phyloP scores from a whole-genome alignment of 1,139 yeast genomes.

The Pichia sp. region DNA sequence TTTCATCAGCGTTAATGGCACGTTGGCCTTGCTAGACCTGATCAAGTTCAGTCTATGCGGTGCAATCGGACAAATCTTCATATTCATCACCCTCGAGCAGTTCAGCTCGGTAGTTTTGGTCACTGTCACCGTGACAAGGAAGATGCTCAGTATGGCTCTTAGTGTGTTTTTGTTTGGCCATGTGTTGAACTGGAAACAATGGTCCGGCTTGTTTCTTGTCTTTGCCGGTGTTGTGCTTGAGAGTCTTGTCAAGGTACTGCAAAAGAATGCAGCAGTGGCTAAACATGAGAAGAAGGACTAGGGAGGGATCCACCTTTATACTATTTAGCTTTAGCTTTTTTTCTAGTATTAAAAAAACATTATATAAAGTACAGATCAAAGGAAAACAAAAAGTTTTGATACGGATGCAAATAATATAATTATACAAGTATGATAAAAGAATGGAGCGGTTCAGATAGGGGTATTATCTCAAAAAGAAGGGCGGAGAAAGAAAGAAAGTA shows the following conservation, averaged over 20 bases:
- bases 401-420: not conserved
- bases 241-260: slow-evolving; percentile 43
- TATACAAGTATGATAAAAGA: not conserved
- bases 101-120: slow-evolving; percentile 83
- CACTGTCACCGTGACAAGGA: slow-evolving; percentile 92
- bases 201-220: slow-evolving; percentile 75
- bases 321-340: not conserved
- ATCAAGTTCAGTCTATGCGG: slow-evolving; percentile 73
- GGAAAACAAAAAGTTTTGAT: not conserved
- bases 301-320: not conserved
- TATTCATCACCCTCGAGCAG: slow-evolving; percentile 74
- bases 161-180: slow-evolving; percentile 88
- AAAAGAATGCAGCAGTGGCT: slow-evolving; percentile 13
- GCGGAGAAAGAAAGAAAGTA: not conserved
- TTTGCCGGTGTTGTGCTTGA: slow-evolving; percentile 79
- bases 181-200: slow-evolving; percentile 54
- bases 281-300: slow-evolving; percentile 11
- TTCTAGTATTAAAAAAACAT: not conserved
- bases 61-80: slow-evolving; percentile 87
- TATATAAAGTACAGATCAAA: not conserved
- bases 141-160: slow-evolving; percentile 90
- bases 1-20: slow-evolving; percentile 44
- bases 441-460: not conserved
- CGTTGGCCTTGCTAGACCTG: slow-evolving; percentile 54
- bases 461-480: not conserved